These are phyloP conservation scores for Talaromyces sp. DNA, from an alignment of 2,329 filamentous ascomycete species.

Conservation along the genomic window DNA sequence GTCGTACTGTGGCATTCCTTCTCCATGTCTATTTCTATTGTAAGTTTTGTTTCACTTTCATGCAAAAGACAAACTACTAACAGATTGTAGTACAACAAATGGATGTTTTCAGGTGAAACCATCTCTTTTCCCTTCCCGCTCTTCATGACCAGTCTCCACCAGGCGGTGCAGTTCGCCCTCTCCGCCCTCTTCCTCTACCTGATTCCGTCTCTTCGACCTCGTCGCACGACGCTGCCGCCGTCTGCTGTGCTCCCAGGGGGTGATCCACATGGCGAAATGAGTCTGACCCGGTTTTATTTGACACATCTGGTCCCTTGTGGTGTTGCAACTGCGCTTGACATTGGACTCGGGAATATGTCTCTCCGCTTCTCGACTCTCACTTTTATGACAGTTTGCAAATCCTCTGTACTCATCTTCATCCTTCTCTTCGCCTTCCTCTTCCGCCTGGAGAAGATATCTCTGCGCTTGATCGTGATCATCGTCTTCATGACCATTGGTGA, in stretches of 20 bases:
- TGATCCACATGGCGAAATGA: slow-evolving; percentile 7
- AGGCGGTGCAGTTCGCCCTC: slow-evolving; percentile 87
- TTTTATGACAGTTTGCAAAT: slow-evolving; percentile 99
- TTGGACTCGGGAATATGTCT: slow-evolving; percentile 91
- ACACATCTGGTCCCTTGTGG: slow-evolving; percentile 89
- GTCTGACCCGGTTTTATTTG: slow-evolving; percentile 79
- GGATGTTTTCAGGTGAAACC: slow-evolving; percentile 89
- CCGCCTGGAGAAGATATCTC: slow-evolving; percentile 79
- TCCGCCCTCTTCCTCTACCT: slow-evolving; percentile 73
- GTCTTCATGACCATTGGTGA: slow-evolving; percentile 87
- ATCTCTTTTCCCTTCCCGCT: slow-evolving; percentile 91
- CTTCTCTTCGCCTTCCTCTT: slow-evolving; percentile 93
- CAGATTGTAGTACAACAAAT: slow-evolving; percentile 81
- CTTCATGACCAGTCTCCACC: slow-evolving; percentile 91
- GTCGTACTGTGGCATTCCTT: slow-evolving; percentile 89
- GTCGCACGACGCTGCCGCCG: slow-evolving; percentile 25
- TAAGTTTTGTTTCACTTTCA: slow-evolving; percentile 42
- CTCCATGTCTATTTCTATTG: slow-evolving; percentile 85
- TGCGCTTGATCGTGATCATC: slow-evolving; percentile 81
- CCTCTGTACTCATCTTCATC: slow-evolving; percentile 89
- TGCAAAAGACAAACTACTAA: slow-evolving; percentile 5
- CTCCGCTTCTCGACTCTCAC: slow-evolving; percentile 93
- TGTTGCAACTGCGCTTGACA: slow-evolving; percentile 86
- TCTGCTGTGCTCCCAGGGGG: slow-evolving; percentile 51
- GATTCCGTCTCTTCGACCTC: slow-evolving; percentile 75